Evolutionary conservation across 768 basidiomycete genomes (phyloP).

Genomic region (Kwoniella dejecticola): DNA sequence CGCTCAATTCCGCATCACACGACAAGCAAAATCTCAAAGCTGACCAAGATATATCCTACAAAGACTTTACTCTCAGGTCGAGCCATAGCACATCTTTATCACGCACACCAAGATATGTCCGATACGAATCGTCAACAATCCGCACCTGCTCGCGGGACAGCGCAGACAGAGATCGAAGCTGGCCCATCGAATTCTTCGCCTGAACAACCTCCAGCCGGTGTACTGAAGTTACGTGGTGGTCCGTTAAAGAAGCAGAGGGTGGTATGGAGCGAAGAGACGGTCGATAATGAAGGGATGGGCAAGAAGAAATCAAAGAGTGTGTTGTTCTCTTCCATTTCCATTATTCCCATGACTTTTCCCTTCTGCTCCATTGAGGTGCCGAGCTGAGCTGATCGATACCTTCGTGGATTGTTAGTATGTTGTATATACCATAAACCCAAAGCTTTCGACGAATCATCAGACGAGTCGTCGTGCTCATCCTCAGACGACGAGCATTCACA

Average conservation of each 20-base stretch:
- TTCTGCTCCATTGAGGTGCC: no score
- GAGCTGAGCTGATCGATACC: no score
- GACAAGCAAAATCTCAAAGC: no score
- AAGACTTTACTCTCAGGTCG: no score
- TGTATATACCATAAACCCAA: slow-evolving; percentile 81
- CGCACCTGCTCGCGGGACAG: neutral
- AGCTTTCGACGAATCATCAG: slow-evolving; percentile 53
- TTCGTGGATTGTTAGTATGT: no score
- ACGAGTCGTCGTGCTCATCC: slow-evolving; percentile 60
- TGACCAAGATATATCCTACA: no score
- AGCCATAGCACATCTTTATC: neutral
- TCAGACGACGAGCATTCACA: slow-evolving; percentile 4
- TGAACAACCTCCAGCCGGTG: slow-evolving; percentile 59
- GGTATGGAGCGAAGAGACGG: slow-evolving; percentile 77
- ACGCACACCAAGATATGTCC: slow-evolving; percentile 6
- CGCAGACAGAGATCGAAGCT: slow-evolving; percentile 11
- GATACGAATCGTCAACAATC: neutral
- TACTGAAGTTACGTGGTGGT: slow-evolving; percentile 66
- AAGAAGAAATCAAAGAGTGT: slow-evolving; percentile 91
- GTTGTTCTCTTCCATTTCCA: no score
- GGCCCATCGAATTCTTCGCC: slow-evolving; percentile 41
- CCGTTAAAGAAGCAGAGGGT: slow-evolving; percentile 64
- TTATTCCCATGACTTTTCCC: no score
- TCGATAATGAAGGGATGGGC: slow-evolving; percentile 88
- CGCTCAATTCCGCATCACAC: no score